Evolutionary conservation across 768 basidiomycete species (phyloP).

Genomic region (Rhodotorula babjevae): DNA sequence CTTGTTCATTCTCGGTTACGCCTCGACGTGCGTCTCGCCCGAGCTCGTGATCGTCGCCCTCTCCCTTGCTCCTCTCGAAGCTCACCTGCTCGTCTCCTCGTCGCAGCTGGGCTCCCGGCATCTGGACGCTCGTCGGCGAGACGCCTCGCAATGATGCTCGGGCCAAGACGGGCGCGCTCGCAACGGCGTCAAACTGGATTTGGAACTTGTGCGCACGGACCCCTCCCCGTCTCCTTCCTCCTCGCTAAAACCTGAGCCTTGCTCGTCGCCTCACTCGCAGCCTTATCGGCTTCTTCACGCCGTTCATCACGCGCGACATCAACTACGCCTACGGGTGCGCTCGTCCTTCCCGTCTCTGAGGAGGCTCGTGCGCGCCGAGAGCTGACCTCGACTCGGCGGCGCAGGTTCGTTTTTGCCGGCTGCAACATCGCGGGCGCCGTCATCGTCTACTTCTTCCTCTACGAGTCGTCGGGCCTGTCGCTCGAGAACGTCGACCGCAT

Average conservation of each 20-base stretch:
- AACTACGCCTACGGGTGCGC: conserved; percentile 56
- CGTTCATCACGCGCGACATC: conserved; percentile 61
- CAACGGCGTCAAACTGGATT: conserved; percentile 33
- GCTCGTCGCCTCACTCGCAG: conserved; percentile 48
- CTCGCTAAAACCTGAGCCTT: background rate
- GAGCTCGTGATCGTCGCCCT: background rate
- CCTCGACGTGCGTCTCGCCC: conserved; percentile 52
- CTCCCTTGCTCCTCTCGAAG: no score
- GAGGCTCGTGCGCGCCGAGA: no score
- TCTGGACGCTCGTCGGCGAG: conserved; percentile 70
- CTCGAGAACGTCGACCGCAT: conserved; percentile 54
- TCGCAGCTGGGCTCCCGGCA: conserved; percentile 58
- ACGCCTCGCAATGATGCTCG: conserved; percentile 67
- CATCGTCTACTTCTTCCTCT: conserved; percentile 68
- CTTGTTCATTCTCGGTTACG: conserved; percentile 67
- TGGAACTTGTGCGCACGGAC: conserved; percentile 46
- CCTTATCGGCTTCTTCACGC: conserved; percentile 60
- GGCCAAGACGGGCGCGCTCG: conserved; percentile 15
- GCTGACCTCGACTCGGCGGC: background rate
- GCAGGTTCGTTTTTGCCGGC: conserved; percentile 63
- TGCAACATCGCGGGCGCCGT: conserved; percentile 52
- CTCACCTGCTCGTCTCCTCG: background rate
- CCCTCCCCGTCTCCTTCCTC: background rate
- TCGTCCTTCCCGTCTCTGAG: no score
- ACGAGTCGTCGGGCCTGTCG: conserved; percentile 64